phyloP scores from a whole-genome alignment of 1,284 basidiomycete genomes.

The Moniliophthora roreri region DNA sequence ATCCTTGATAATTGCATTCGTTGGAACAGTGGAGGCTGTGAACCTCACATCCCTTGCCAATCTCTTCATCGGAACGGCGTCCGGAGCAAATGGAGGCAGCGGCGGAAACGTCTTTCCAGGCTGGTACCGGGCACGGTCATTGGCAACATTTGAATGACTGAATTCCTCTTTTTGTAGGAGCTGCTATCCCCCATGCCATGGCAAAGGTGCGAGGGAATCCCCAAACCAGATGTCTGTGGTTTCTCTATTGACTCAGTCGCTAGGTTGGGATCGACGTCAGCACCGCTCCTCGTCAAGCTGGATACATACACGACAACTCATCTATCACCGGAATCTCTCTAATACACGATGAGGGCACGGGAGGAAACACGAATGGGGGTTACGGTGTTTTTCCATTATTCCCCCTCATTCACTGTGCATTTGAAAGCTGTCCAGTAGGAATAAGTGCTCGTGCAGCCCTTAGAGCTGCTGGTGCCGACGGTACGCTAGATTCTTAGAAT shows the following conservation, averaged over 20 bases:
- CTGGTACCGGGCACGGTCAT: slow-evolving; percentile 12
- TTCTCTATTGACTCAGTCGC: slow-evolving; percentile 31
- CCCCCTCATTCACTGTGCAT: slow-evolving; percentile 40
- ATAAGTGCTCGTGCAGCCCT: slow-evolving; percentile 38
- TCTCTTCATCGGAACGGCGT: slow-evolving; percentile 48
- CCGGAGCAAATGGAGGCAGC: slow-evolving; percentile 44
- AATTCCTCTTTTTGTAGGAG: slow-evolving; percentile 22
- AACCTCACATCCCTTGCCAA: slow-evolving; percentile 43
- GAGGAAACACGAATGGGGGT: slow-evolving; percentile 48
- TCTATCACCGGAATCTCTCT: slow-evolving; percentile 46
- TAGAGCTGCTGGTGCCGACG: slow-evolving; percentile 39
- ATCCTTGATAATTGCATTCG: too few species aligned
- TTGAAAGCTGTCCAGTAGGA: slow-evolving; percentile 40
- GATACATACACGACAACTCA: slow-evolving; percentile 43
- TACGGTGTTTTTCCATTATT: slow-evolving; percentile 51
- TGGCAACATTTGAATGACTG: neutral
- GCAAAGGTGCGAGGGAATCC: slow-evolving; percentile 35
- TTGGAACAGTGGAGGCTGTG: neutral
- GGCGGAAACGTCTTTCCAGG: slow-evolving; percentile 52
- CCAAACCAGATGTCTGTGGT: neutral
- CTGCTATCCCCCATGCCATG: slow-evolving; percentile 53
- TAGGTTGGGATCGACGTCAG: slow-evolving; percentile 51
- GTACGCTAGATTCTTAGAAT: slow-evolving; percentile 22
- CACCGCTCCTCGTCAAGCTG: slow-evolving; percentile 44
- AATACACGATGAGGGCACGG: slow-evolving; percentile 54